Evolutionary conservation across 768 basidiomycete species (phyloP), one percentile per base, ranked within the genome.

Genomic region (Vararia minispora): DNA sequence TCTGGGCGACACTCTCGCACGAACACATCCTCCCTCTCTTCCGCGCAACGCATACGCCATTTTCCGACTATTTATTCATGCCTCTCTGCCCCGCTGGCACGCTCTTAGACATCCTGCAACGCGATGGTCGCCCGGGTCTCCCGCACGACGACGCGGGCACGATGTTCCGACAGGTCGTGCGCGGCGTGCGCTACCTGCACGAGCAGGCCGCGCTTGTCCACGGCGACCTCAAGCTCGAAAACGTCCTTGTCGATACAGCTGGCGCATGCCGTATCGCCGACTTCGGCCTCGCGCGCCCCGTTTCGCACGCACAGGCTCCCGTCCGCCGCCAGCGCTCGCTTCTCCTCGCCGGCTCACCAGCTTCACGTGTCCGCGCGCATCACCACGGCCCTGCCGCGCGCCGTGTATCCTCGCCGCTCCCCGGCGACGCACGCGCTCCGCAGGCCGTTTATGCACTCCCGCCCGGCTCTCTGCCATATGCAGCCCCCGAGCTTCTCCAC

Each of bases 161-260:
- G 68, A 77, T 88, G 72, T 88, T 91, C 54, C 69, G 79, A 38
- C 87, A 92, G 65, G 71, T 92, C 48, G 84, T 87, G 35, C 65
- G 80, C 39, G 88, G 85, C 14, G 59, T 91, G 53, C 71, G 76
- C 37, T 91, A 91, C 61, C 59, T 94, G 53, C 89, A 94, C 57
- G 74, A 80, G 42, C 71, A 73, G 28, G 80, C 76, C 20, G 60
- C 69, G 6, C 74, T 82, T 49, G 82, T 92, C 38, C 94, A 99
- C 63, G 74, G 90, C 50, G 95, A 99, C 61, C 65, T 99, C 58
- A 99, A 99, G 64, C 74, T 95, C 42, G 95, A 98, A 62, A 99
- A 99, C 63, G 77, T 98, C 34, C 74, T 98, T 29, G 79, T 92
- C 37, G 88, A 92, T 57, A 83, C 87, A 55, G 76, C 74, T 65